These are phyloP conservation scores for Calendula officinalis DNA, from an alignment of 129 eudicot genomes.

Conservation along the genomic window DNA sequence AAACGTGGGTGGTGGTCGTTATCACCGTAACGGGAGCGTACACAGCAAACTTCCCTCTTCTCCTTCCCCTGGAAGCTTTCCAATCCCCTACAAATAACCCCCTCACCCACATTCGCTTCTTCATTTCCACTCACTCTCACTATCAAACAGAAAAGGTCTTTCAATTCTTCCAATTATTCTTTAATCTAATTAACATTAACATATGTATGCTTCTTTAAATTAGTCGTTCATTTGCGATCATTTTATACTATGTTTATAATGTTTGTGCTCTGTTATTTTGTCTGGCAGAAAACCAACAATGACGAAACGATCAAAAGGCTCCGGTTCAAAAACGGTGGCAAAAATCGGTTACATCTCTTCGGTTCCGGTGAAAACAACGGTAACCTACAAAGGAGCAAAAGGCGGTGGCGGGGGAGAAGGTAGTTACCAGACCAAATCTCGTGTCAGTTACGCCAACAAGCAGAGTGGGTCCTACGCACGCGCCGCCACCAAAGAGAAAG, in stretches of 20 bases:
- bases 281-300: slow-evolving; percentile 6
- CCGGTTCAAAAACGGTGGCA: slow-evolving; percentile 7
- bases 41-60: no score
- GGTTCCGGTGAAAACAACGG: slow-evolving; percentile 17
- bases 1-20: no score
- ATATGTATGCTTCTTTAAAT: no score
- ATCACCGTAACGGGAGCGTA: no score
- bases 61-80: no score
- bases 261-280: neutral
- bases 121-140: no score
- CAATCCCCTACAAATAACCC: no score
- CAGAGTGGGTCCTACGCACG: slow-evolving; percentile 31
- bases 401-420: slow-evolving; percentile 14
- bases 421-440: slow-evolving; percentile 14
- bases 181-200: no score
- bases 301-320: slow-evolving; percentile 15
- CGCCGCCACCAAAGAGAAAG: slow-evolving; percentile 18
- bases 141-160: no score
- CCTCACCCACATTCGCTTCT: no score
- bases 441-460: slow-evolving; percentile 29
- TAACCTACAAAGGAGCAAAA: slow-evolving; percentile 11
- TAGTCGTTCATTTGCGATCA: no score
- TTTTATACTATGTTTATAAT: neutral
- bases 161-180: no score
- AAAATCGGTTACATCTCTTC: slow-evolving; percentile 1